Conservation (phyloP, 1,284 basidiomycete genomes). For the Termitomyces sp. region DNA sequence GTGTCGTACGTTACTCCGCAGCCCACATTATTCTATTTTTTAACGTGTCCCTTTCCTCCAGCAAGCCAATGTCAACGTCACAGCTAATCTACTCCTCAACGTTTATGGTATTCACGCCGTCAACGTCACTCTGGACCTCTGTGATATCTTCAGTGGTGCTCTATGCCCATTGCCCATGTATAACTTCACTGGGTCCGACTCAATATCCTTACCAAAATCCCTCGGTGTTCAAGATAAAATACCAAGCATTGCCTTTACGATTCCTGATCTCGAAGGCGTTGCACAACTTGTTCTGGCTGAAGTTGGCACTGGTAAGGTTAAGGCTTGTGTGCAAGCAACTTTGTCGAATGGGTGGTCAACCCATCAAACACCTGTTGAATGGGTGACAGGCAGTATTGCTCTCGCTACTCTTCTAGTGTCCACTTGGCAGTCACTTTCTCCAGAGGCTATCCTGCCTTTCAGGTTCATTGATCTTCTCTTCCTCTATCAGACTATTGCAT, state of each 20-base stretch:
- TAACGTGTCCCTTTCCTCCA: constrained; percentile 22
- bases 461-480: constrained; percentile 79
- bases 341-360: constrained; percentile 88
- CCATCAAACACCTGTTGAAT: constrained; percentile 70
- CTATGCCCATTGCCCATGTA: constrained; percentile 85
- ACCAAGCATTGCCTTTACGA: constrained; percentile 77
- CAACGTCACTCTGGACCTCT: constrained; percentile 78
- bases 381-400: constrained; percentile 70
- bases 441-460: constrained; percentile 45
- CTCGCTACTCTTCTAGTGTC: constrained; percentile 67
- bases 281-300: constrained; percentile 78
- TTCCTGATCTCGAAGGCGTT: constrained; percentile 91
- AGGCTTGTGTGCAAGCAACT: constrained; percentile 88
- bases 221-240: constrained; percentile 53
- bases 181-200: constrained; percentile 81
- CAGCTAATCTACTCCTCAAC: constrained; percentile 74
- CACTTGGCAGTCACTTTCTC: constrained; percentile 56
- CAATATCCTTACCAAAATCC: constrained; percentile 64
- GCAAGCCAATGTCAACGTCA: constrained; percentile 73
- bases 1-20: constrained; percentile 48
- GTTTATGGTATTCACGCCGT: constrained; percentile 77
- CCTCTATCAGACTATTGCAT: constrained; percentile 79
- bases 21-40: constrained; percentile 5
- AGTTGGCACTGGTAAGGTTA: constrained; percentile 61
- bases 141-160: constrained; percentile 69